Base-by-base conservation (phyloP, 2,329 filamentous ascomycete species). In the Penicillium sp. region DNA sequence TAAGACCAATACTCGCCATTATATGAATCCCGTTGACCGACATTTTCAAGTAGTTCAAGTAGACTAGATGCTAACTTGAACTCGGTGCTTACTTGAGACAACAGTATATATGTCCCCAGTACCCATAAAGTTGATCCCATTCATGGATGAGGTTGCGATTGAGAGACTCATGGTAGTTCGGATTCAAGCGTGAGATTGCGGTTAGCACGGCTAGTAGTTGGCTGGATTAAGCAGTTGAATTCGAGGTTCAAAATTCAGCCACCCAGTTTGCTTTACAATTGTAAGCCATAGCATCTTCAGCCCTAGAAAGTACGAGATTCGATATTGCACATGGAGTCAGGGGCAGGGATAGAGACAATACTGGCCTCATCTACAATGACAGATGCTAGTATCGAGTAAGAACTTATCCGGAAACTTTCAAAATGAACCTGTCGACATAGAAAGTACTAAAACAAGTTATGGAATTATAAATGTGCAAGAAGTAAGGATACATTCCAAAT, bases 401-500 rank as follows among this genome's bases (percentile, higher is more conserved):
- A 5, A 12, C n/a, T 17, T 2, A 4, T 21, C 7, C 4, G 3
- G 3, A 3, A 31, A 13, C 2, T 6, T 31, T 17, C 12, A 47
- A 10, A 47, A 21, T 17, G 6, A 13, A 19, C 19, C 4, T 29
- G 6, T 4, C 6, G 0, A 19, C 4, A 45, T 13, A 1, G 3
- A 29, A 13, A 13, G 3, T 13, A 5, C 5, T 9, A 19, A n/a
- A 37, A 8, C 10, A 25, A 21, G 43, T 37, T 51, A 55, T 35
- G 13, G 17, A 51, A 19, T 29, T 48, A 57, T 48, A n/a, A 29
- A 48, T 15, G 35, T 37, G 9, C 21, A 38, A 51, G n/a, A 50
- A 19, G 38, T 21, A 15, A 47, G 41, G 38, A 60, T 64, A 66
- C 59, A 64, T 66, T 66, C 50, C 45, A 60, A 62, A 56, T 55